phyloP scores from a whole-genome alignment of 768 basidiomycete species.

The Cubamyces sp. region DNA sequence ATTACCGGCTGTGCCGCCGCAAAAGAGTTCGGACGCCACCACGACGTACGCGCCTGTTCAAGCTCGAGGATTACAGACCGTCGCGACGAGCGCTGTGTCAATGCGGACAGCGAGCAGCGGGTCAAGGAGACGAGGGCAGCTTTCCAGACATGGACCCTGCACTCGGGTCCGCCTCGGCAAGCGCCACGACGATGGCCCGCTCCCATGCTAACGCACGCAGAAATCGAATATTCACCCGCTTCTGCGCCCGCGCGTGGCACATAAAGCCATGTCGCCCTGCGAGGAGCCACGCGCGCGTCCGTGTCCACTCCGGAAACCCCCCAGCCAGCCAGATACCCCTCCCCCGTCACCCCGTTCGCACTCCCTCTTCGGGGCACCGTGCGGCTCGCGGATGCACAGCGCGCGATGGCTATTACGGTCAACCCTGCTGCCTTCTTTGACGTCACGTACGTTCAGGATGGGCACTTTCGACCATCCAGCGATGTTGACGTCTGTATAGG shows the following conservation, averaged over 20 bases:
- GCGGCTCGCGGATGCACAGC: background rate
- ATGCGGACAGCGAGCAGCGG: background rate
- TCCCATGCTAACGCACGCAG: constrained; percentile 11
- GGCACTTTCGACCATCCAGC: background rate
- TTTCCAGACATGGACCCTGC: background rate
- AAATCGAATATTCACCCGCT: constrained; percentile 1
- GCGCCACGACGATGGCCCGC: constrained; percentile 2
- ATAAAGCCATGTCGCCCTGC: background rate
- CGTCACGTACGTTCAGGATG: constrained; percentile 9
- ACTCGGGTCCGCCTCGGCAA: constrained; percentile 7
- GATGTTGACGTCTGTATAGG: background rate
- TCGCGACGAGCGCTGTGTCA: too few species aligned
- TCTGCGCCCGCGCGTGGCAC: constrained; percentile 10
- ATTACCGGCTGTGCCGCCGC: too few species aligned
- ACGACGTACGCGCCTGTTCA: too few species aligned
- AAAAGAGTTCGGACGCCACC: too few species aligned
- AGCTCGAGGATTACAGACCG: too few species aligned
- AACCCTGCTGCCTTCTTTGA: constrained; percentile 13
- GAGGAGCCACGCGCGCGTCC: background rate
- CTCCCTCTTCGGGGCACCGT: background rate
- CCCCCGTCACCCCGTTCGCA: background rate
- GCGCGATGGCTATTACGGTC: constrained; percentile 13
- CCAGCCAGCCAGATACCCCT: background rate
- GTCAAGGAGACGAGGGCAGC: background rate
- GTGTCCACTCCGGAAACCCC: background rate